phyloP scores from a whole-genome alignment of 2,329 filamentous ascomycete genomes.

The Verticillium tricorpus region DNA sequence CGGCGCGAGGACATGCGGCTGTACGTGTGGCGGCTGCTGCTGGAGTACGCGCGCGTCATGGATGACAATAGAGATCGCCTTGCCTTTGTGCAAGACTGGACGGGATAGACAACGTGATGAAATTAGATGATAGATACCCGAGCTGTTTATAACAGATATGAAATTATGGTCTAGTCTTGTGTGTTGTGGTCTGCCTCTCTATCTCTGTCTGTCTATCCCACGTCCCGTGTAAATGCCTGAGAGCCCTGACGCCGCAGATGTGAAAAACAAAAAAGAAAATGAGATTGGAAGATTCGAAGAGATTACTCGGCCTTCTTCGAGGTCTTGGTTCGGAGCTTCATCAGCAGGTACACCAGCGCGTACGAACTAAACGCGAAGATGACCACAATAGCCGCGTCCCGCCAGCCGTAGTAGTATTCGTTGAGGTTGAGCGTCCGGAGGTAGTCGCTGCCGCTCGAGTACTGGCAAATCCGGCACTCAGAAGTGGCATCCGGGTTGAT shows the following conservation, averaged over 20 bases:
- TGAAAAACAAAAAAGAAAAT: not conserved
- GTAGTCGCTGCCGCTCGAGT: constrained; percentile 53
- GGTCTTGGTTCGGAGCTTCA: constrained; percentile 44
- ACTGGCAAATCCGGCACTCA: constrained; percentile 59
- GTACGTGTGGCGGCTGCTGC: constrained; percentile 46
- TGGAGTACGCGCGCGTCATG: constrained; percentile 37
- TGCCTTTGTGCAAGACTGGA: constrained; percentile 21
- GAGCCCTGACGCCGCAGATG: not conserved
- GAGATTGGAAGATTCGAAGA: too few species aligned
- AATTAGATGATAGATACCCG: not conserved
- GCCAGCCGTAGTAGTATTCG: constrained; percentile 62
- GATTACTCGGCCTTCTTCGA: constrained; percentile 39
- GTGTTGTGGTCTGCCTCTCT: not conserved
- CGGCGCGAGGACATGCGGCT: constrained; percentile 52
- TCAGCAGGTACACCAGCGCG: constrained; percentile 36
- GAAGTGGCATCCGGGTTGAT: constrained; percentile 54
- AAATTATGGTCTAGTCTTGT: not conserved
- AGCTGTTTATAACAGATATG: not conserved
- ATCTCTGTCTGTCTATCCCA: not conserved
- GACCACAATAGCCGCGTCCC: constrained; percentile 56
- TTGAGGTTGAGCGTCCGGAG: constrained; percentile 53
- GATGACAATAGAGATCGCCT: constrained; percentile 23
- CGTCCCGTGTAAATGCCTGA: not conserved
- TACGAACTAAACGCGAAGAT: constrained; percentile 54
- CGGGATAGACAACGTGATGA: not conserved